These are phyloP conservation scores for Arbutus unedo DNA, from an alignment of 148 eudicot genomes.

Conservation along the genomic window DNA sequence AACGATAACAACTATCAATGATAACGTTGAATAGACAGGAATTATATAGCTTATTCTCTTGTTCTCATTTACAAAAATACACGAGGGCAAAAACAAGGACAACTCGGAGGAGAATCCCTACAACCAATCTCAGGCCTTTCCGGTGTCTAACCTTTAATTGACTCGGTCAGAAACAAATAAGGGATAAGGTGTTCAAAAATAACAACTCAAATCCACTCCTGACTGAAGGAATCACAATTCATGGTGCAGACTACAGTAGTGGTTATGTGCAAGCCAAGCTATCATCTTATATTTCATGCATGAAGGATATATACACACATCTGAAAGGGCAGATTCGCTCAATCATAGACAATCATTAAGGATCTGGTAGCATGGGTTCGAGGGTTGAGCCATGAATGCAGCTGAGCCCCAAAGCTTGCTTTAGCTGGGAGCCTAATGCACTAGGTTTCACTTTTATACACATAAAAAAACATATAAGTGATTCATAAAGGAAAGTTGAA, in stretches of 20 bases:
- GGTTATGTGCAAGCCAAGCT: not conserved
- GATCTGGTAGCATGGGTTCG: not conserved
- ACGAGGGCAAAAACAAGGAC: too few relatives aligned
- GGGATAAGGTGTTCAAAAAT: not conserved
- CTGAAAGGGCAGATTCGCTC: not conserved
- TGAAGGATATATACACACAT: not conserved
- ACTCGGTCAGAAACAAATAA: not conserved
- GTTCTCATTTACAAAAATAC: not conserved
- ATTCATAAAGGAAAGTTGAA: not conserved
- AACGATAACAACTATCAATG: not conserved
- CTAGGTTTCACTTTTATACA: not conserved
- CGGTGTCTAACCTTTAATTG: not conserved
- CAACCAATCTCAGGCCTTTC: not conserved
- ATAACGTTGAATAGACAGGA: not conserved
- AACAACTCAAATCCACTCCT: not conserved
- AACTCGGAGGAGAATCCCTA: not conserved
- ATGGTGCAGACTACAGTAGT: not conserved
- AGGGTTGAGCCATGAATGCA: not conserved
- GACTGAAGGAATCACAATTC: not conserved
- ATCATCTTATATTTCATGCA: not conserved
- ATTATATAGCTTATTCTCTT: not conserved
- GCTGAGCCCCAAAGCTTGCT: not conserved
- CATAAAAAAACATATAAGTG: not conserved
- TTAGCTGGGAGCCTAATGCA: not conserved
- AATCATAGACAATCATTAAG: not conserved